These are phyloP conservation scores for Amanita fuliginea DNA, from an alignment of 768 basidiomycete genomes.

Conservation along the genomic window DNA sequence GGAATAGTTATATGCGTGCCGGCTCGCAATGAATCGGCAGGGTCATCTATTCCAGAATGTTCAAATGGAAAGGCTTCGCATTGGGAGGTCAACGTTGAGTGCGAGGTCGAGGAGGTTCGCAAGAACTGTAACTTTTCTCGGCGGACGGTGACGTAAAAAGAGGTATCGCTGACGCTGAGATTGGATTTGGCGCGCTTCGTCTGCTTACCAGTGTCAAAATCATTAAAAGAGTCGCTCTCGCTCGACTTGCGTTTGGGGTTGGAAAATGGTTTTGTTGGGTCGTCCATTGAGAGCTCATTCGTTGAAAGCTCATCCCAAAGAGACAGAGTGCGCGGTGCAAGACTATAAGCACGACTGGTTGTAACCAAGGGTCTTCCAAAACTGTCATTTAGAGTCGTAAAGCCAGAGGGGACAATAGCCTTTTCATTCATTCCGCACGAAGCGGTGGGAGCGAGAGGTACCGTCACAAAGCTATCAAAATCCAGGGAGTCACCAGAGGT, in stretches of 20 bases:
- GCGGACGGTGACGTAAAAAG: slow-evolving; percentile 31
- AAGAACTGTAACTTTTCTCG: slow-evolving; percentile 21
- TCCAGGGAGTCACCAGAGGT: not conserved
- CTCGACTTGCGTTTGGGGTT: slow-evolving; percentile 10
- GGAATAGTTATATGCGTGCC: not conserved
- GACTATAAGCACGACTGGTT: not conserved
- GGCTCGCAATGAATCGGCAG: not conserved
- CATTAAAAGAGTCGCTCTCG: slow-evolving; percentile 25
- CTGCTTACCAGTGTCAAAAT: slow-evolving; percentile 26
- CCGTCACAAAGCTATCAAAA: not conserved
- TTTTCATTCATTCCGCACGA: not conserved
- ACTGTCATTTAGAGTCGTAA: not conserved
- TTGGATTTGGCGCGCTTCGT: slow-evolving; percentile 33
- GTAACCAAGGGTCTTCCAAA: not conserved
- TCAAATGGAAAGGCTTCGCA: no score
- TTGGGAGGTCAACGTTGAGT: slow-evolving; percentile 5
- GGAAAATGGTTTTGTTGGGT: not conserved
- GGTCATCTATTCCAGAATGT: not conserved
- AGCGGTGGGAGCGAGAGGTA: slow-evolving; percentile 1
- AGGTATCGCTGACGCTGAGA: slow-evolving; percentile 29
- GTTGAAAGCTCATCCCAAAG: slow-evolving; percentile 1
- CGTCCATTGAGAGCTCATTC: not conserved
- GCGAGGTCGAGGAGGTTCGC: not conserved
- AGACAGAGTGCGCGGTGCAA: not conserved
- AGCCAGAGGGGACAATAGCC: not conserved